Conservation (phyloP, 1,139 yeast species). For the Yamadazyma siamensis region DNA sequence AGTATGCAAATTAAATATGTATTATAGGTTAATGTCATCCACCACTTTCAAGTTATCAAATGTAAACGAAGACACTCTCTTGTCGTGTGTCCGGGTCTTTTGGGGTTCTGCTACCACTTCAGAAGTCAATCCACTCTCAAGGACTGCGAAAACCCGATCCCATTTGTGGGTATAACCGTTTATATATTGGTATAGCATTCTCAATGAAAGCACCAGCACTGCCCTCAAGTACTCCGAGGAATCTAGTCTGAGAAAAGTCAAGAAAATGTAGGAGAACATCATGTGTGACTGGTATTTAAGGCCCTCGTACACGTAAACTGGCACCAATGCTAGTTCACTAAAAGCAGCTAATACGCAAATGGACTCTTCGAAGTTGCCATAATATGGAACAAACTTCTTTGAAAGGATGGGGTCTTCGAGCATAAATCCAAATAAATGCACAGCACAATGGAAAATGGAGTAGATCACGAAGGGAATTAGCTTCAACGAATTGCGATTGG, state of each 20-base stretch:
- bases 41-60: slow-evolving; percentile 28
- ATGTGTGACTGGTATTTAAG: slow-evolving; percentile 13
- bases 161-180: no score
- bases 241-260: slow-evolving; percentile 41
- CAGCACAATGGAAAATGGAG: slow-evolving; percentile 40
- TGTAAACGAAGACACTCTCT: slow-evolving; percentile 24
- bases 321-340: slow-evolving; percentile 32
- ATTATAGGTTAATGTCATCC: slow-evolving; percentile 16
- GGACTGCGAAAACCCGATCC: no score
- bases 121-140: no score
- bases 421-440: slow-evolving; percentile 26
- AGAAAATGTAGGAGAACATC: slow-evolving; percentile 30
- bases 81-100: slow-evolving; percentile 8
- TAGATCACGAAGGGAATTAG: slow-evolving; percentile 44
- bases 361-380: slow-evolving; percentile 31
- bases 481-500: slow-evolving; percentile 26
- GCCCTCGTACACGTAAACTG: slow-evolving; percentile 28
- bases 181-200: no score
- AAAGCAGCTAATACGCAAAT: slow-evolving; percentile 35
- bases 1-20: slow-evolving; percentile 14
- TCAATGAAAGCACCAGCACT: no score
- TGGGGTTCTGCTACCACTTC: no score
- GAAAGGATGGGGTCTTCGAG: slow-evolving; percentile 27
- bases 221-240: slow-evolving; percentile 34
- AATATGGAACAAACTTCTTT: slow-evolving; percentile 29